Base-by-base conservation (phyloP, 148 eudicot species). In the Polygonum aviculare region DNA sequence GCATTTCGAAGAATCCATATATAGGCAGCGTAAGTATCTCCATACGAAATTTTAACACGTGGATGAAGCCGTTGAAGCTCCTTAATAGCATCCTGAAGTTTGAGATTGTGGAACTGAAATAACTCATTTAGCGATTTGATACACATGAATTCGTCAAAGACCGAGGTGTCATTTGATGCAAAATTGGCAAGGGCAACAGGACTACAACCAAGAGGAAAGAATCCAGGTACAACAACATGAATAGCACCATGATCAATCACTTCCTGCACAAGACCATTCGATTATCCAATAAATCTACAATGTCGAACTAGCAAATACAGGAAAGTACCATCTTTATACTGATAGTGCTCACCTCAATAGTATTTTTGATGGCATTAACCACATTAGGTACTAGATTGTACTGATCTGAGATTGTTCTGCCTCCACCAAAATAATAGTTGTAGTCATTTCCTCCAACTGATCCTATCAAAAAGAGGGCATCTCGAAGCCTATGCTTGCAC, bases 391-490 rank as follows among this genome's bases (percentile, higher is more conserved):
- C 73, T 48, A 77, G 16, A 12, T 35, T 57, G 41, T 18, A 50
- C 3, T 55, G 8, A 52, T 74, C 75, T 7, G 18, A 4, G 19
- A 78, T 7, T 7, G 60, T 3, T 45, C 40, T 81, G 59, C 76
- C 78, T 54, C 49, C 77, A 7, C 16, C 2, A 2, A 81, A 12
- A 7, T 72, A 76, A 49, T 36, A 75, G 18, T 12, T 31, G 51
- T 62, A 70, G 45, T 81, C 83, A 15, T 81, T 81, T 31, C 41
- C 69, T 16, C 82, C 82, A 7, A 73, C 73, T 7, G 62, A 67
- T 38, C 79, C 82, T 41, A 77, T 69, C 11, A 76, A 4, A 59
- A 80, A 73, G 38, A 80, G 77, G 15, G 79, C 57, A 2, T 60
- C 62, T 47, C 44, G 47, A 38, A 76, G 74, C 51, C n/a, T 35